phyloP scores from a whole-genome alignment of 768 basidiomycete species.

The Pholiota microspora region DNA sequence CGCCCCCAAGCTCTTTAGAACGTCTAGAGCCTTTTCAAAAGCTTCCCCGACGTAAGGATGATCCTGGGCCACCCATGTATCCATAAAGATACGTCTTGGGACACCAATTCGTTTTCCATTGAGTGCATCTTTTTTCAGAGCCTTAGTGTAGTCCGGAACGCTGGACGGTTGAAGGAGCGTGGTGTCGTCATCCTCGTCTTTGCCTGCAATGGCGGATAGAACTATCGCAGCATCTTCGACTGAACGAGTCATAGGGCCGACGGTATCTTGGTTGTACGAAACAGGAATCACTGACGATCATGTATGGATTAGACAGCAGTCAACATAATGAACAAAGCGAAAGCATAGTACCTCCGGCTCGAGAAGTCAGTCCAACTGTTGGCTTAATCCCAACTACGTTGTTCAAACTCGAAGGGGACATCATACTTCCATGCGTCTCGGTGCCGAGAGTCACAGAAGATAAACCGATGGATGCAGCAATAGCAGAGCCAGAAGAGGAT shows the following conservation, averaged over 20 bases:
- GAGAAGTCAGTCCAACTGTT: constrained; percentile 57
- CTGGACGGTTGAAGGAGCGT: constrained; percentile 47
- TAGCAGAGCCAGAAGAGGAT: constrained; percentile 58
- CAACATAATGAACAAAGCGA: not conserved
- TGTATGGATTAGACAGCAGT: not conserved
- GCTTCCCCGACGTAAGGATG: constrained; percentile 33
- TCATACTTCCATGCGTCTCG: constrained; percentile 56
- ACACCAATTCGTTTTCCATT: constrained; percentile 53
- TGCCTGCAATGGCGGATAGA: constrained; percentile 52
- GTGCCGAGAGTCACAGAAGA: constrained; percentile 46
- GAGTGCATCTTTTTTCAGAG: constrained; percentile 45
- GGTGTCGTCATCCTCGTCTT: constrained; percentile 50
- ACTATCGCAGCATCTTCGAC: constrained; percentile 53
- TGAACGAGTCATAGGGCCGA: constrained; percentile 54
- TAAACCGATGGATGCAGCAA: constrained; percentile 51
- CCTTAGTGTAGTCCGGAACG: constrained; percentile 55
- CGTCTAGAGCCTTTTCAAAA: constrained; percentile 37
- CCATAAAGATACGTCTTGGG: constrained; percentile 38
- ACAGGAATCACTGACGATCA: constrained; percentile 47
- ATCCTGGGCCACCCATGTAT: constrained; percentile 27
- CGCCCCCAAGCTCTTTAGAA: constrained; percentile 39
- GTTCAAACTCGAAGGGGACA: constrained; percentile 48
- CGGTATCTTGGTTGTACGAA: constrained; percentile 52
- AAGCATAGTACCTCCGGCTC: constrained; percentile 46
- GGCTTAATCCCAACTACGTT: constrained; percentile 62